These are phyloP conservation scores for Phaeosphaeriaceae sp. DNA, from an alignment of 2,329 filamentous ascomycete species.

Conservation along the genomic window DNA sequence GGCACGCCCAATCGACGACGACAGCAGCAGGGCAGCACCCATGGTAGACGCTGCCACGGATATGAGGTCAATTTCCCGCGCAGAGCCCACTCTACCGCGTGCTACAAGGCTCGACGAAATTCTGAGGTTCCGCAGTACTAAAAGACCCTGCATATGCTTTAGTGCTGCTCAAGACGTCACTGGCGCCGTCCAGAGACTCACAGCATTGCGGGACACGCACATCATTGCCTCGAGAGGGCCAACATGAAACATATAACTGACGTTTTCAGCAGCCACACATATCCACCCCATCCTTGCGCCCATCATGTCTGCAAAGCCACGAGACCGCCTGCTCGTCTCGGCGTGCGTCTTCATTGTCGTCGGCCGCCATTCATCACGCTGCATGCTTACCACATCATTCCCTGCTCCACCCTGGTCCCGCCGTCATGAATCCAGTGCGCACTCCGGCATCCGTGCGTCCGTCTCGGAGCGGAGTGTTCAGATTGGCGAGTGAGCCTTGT, in stretches of 20 bases:
- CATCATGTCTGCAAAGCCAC: constrained; percentile 22
- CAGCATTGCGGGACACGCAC: constrained; percentile 6
- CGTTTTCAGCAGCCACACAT: constrained; percentile 19
- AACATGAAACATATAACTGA: constrained; percentile 27
- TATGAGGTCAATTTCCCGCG: constrained; percentile 1
- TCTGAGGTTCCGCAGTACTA: constrained; percentile 14
- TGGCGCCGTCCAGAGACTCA: not conserved
- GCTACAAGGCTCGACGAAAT: constrained; percentile 3
- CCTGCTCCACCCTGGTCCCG: not conserved
- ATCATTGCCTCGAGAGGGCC: constrained; percentile 12
- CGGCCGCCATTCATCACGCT: too few relatives aligned
- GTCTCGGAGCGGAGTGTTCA: not conserved
- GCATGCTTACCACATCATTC: constrained; percentile 1
- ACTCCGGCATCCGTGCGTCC: not conserved
- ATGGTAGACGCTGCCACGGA: constrained; percentile 5
- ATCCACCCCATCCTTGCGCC: constrained; percentile 11
- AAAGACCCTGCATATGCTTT: constrained; percentile 19
- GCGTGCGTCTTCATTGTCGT: constrained; percentile 21
- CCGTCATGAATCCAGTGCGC: not conserved
- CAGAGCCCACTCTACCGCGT: constrained; percentile 7
- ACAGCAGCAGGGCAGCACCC: constrained; percentile 17
- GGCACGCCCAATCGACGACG: constrained; percentile 8
- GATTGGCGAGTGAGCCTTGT: not conserved
- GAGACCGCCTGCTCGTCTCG: constrained; percentile 15
- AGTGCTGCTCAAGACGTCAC: constrained; percentile 27